These are phyloP conservation scores for Diaporthe sp. DNA, from an alignment of 2,329 filamentous ascomycete species.

Conservation along the genomic window DNA sequence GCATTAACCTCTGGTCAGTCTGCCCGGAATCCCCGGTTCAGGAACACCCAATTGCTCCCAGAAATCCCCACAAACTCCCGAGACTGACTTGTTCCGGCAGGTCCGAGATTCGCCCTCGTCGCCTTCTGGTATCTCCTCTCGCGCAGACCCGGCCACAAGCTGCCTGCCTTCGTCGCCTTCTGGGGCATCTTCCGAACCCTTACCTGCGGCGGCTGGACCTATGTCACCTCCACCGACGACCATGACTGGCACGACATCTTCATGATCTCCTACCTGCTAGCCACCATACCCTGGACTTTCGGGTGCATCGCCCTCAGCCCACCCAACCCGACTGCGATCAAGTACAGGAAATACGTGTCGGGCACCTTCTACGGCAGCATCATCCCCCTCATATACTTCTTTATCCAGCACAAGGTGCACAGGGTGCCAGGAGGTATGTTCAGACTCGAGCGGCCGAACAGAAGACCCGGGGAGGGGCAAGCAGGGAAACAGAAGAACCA, in stretches of 20 bases:
- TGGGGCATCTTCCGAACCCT: conserved; percentile 89
- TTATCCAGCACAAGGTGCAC: conserved; percentile 98
- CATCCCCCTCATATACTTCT: conserved; percentile 93
- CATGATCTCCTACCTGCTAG: conserved; percentile 98
- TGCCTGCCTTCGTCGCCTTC: conserved; percentile 85
- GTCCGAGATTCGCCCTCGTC: conserved; percentile 91
- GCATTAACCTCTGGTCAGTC: conserved; percentile 85
- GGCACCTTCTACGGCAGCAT: conserved; percentile 90
- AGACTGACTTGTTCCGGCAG: conserved; percentile 55
- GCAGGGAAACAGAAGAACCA: background rate
- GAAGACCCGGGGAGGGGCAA: background rate
- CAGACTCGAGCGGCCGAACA: background rate
- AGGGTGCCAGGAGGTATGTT: conserved; percentile 88
- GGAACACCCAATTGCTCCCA: conserved; percentile 38
- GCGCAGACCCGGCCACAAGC: conserved; percentile 76
- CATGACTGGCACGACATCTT: conserved; percentile 99
- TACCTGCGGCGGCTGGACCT: conserved; percentile 98
- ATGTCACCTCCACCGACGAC: conserved; percentile 97
- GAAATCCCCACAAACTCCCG: conserved; percentile 4
- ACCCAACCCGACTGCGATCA: conserved; percentile 83
- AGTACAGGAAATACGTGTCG: conserved; percentile 89
- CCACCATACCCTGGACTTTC: conserved; percentile 93
- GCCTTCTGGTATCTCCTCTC: conserved; percentile 94
- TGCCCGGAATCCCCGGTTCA: conserved; percentile 40
- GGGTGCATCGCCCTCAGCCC: conserved; percentile 92